Evolutionary conservation across 2,329 filamentous ascomycete species (phyloP).

Genomic region (Colletotrichum aenigma): DNA sequence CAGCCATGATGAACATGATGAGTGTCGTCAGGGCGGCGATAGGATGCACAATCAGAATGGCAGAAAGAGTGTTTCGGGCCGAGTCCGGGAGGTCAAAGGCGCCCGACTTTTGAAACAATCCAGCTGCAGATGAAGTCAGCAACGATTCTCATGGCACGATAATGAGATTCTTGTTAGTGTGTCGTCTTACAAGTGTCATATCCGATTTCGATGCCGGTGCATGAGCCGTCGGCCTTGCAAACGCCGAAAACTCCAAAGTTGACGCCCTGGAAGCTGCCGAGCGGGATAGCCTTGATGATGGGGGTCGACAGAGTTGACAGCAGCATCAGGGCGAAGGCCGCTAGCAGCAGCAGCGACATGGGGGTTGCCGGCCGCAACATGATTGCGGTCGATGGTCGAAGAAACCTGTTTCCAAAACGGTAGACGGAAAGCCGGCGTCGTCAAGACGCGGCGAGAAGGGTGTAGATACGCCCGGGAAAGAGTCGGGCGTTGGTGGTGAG

Average conservation of each 20-base stretch:
- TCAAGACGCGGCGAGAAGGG: slow-evolving; percentile 45
- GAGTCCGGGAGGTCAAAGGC: slow-evolving; percentile 61
- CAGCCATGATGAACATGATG: slow-evolving; percentile 80
- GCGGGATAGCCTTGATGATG: slow-evolving; percentile 82
- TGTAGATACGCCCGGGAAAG: neutral
- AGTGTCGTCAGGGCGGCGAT: slow-evolving; percentile 87
- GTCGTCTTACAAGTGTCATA: slow-evolving; percentile 77
- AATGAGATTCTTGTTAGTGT: neutral
- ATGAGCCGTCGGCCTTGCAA: slow-evolving; percentile 67
- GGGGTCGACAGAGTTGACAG: slow-evolving; percentile 91
- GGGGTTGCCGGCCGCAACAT: slow-evolving; percentile 94
- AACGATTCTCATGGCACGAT: neutral
- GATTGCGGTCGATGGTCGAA: slow-evolving; percentile 41
- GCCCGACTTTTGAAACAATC: slow-evolving; percentile 25
- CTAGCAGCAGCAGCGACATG: slow-evolving; percentile 81
- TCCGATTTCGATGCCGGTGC: slow-evolving; percentile 78
- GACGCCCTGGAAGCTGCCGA: slow-evolving; percentile 77
- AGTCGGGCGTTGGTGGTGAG: neutral
- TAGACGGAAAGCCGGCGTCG: slow-evolving; percentile 40
- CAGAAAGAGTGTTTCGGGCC: slow-evolving; percentile 72
- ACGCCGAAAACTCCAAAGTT: slow-evolving; percentile 94
- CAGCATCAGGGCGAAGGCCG: slow-evolving; percentile 83
- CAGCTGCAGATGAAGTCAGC: neutral
- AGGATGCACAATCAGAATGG: slow-evolving; percentile 90
- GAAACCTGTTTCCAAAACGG: slow-evolving; percentile 39